phyloP scores from a whole-genome alignment of 805 yeast species.

The Yarrowia yakushimensis region DNA sequence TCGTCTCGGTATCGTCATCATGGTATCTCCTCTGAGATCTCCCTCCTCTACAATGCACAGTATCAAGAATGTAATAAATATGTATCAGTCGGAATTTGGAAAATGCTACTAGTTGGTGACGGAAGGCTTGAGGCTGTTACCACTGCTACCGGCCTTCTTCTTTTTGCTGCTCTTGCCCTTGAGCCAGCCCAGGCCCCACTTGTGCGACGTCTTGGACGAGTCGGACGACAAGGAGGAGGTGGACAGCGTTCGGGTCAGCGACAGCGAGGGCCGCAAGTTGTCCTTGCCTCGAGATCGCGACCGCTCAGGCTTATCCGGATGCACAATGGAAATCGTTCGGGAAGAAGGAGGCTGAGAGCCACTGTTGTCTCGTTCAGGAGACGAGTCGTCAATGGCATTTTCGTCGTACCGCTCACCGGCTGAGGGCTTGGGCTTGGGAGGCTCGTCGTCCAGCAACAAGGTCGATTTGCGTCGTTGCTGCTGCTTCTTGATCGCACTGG shows the following conservation, averaged over 20 bases:
- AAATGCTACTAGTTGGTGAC: slow-evolving; percentile 5
- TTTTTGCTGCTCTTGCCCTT: slow-evolving; percentile 12
- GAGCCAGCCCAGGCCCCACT: slow-evolving; percentile 24
- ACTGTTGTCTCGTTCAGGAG: slow-evolving; percentile 9
- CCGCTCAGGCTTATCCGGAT: slow-evolving; percentile 21
- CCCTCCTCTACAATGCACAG: background rate
- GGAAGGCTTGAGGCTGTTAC: background rate
- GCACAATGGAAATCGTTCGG: slow-evolving; percentile 21
- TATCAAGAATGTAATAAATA: slow-evolving; percentile 17
- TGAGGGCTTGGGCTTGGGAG: background rate
- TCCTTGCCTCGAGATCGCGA: slow-evolving; percentile 16
- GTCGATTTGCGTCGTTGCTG: slow-evolving; percentile 12
- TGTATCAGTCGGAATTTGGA: background rate
- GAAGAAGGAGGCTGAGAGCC: slow-evolving; percentile 18
- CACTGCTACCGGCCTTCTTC: background rate
- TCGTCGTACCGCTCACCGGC: background rate
- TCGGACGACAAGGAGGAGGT: slow-evolving; percentile 17
- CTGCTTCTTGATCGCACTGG: slow-evolving; percentile 10
- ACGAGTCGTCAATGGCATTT: slow-evolving; percentile 14
- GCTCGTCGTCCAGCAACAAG: slow-evolving; percentile 9
- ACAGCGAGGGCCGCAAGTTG: slow-evolving; percentile 1
- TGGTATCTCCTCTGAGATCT: background rate
- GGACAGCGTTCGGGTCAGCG: slow-evolving; percentile 21
- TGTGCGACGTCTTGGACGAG: slow-evolving; percentile 19
- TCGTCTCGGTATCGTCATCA: background rate